Evolutionary conservation across 2,329 filamentous ascomycete genomes (phyloP), one percentile per base, ranked within the genome.

Genomic region (Scytalidium lignicola): DNA sequence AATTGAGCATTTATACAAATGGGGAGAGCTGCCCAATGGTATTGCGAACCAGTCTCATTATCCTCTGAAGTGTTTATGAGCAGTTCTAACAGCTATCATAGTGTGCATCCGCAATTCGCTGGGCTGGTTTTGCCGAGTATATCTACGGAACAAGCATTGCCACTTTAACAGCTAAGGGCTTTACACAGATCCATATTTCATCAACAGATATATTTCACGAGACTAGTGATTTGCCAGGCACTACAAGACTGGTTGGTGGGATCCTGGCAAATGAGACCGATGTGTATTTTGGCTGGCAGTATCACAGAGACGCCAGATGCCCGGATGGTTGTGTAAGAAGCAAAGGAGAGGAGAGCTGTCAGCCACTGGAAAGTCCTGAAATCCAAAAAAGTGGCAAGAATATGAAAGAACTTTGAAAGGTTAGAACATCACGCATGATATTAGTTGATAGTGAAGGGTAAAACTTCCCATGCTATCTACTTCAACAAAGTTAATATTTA

Each of bases 41-140:
- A 53, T 43, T 45, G 20, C 19, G 10, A 19, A 19, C 19, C 17
- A 40, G n/a, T 18, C n/a, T 18, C 2, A 26, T 20, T 22, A 22
- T 10, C 13, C 12, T 20, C 13, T 17, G 17, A 41, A 29, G 20
- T 42, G 44, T n/a, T n/a, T n/a, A 47, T 23, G 17, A 8, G 46
- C 43, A 39, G 15, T 42, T 40, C 62, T 19, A 47, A 22, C 18
- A 37, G 7, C 15, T 17, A 13, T 17, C 15, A 17, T 17, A 59
- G 73, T 82, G 78, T 55, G 75, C 78, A 1, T 71, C 74, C 6
- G 77, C 76, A 0, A 78, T 80, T 52, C 71, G 75, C 1, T 80
- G 75, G 74, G 68, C 76, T 0, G 75, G 75, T 0, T 79, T 81
- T 64, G 67, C 65, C 32, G 78, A 80, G 62, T 77, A 76, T 57